These are phyloP conservation scores for Glaciozyma martinii DNA, from an alignment of 768 basidiomycete genomes.

Conservation along the genomic window DNA sequence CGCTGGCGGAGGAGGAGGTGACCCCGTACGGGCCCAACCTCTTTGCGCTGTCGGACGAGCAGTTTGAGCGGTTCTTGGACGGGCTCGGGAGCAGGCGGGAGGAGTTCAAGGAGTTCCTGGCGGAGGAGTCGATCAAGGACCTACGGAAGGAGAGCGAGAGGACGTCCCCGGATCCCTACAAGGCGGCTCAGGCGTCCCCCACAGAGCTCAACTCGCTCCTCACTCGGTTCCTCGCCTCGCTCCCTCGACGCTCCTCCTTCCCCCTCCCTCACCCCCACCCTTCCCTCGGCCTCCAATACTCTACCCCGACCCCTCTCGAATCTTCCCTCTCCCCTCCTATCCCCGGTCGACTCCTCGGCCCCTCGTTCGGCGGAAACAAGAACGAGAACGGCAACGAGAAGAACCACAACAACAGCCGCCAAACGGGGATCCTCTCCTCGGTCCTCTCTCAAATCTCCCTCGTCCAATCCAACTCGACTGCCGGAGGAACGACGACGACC, in stretches of 20 bases:
- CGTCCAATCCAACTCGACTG: not conserved
- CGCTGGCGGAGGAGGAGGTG: not conserved
- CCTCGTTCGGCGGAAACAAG: no score
- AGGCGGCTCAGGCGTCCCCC: slow-evolving; percentile 20
- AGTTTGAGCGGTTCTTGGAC: slow-evolving; percentile 23
- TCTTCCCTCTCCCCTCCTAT: slow-evolving; percentile 18
- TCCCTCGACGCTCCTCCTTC: not conserved
- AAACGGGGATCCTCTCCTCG: slow-evolving; percentile 7
- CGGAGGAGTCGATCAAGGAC: slow-evolving; percentile 4
- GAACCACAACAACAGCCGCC: not conserved
- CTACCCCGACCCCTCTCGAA: slow-evolving; percentile 23
- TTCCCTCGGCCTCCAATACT: slow-evolving; percentile 29
- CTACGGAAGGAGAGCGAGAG: not conserved
- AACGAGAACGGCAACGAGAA: no score
- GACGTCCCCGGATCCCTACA: slow-evolving; percentile 21
- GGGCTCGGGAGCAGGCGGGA: slow-evolving; percentile 5
- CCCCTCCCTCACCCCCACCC: slow-evolving; percentile 20
- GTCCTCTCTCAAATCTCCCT: slow-evolving; percentile 7
- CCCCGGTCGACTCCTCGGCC: slow-evolving; percentile 29
- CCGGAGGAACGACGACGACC: slow-evolving; percentile 7
- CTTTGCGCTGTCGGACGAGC: slow-evolving; percentile 16
- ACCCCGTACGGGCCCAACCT: slow-evolving; percentile 17
- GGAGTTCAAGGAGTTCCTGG: slow-evolving; percentile 18
- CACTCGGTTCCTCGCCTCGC: slow-evolving; percentile 25
- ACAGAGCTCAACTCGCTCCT: slow-evolving; percentile 21